A percentile compares a stretch with the other conserved stretches of the same genome.
phyloP scores from a whole-genome alignment of 257 asterid species.

The Striga asiatica region DNA sequence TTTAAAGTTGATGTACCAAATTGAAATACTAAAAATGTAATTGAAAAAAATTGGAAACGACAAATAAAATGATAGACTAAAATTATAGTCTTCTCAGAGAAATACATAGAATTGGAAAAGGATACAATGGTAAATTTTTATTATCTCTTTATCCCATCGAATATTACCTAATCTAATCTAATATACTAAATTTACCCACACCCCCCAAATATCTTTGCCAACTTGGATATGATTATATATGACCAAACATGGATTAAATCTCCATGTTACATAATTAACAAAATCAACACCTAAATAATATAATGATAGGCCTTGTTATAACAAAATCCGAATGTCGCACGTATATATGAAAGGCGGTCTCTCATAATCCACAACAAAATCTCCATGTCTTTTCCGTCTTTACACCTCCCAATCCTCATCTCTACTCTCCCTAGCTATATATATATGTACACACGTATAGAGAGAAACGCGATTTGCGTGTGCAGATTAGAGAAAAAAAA shows the following conservation, averaged over 20 bases:
- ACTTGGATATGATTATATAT: not conserved
- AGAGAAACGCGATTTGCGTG: not conserved
- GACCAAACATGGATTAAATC: conserved; percentile 2
- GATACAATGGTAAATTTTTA: too few species aligned
- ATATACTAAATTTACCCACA: too few species aligned
- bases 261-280: not conserved
- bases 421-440: not conserved
- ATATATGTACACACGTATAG: not conserved
- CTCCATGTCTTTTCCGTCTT: conserved; percentile 13
- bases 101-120: too few species aligned
- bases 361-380: conserved; percentile 8
- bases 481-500: not conserved
- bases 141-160: too few species aligned
- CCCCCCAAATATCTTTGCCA: not conserved
- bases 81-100: too few species aligned
- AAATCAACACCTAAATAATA: not conserved
- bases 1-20: too few species aligned
- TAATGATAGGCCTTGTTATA: not conserved
- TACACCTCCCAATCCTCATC: not conserved
- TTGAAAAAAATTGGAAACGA: too few species aligned
- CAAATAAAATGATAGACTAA: too few species aligned
- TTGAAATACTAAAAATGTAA: too few species aligned
- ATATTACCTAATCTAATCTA: too few species aligned
- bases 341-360: not conserved
- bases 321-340: not conserved